Evolutionary conservation across 768 basidiomycete species (phyloP).

Genomic region (Pisolithus orientalis): DNA sequence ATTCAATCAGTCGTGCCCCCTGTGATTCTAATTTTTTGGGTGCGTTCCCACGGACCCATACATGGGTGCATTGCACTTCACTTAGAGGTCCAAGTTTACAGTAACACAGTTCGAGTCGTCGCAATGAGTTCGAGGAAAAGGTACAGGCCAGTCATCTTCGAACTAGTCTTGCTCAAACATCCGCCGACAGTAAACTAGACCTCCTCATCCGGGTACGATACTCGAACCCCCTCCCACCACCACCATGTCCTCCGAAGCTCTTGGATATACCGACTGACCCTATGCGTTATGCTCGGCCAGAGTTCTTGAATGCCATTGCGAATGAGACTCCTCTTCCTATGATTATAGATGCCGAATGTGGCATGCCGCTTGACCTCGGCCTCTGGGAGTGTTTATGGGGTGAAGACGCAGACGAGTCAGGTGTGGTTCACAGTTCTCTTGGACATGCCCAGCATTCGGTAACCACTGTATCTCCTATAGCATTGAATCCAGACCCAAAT

Average conservation of each 20-base stretch:
- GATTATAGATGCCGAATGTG: slow-evolving; percentile 95
- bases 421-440: slow-evolving; percentile 30
- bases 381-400: slow-evolving; percentile 81
- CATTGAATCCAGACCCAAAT: slow-evolving; percentile 59
- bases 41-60: too few relatives aligned
- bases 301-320: slow-evolving; percentile 76
- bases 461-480: slow-evolving; percentile 19
- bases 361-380: slow-evolving; percentile 91
- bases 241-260: slow-evolving; percentile 95
- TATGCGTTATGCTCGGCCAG: slow-evolving; percentile 79
- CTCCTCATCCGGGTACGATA: slow-evolving; percentile 91
- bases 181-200: slow-evolving; percentile 65
- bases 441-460: not conserved
- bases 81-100: too few relatives aligned
- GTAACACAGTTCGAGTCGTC: not conserved
- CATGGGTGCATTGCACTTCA: too few relatives aligned
- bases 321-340: slow-evolving; percentile 84
- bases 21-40: too few relatives aligned
- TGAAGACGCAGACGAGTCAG: slow-evolving; percentile 63
- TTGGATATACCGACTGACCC: slow-evolving; percentile 89
- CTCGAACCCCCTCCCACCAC: slow-evolving; percentile 88
- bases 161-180: not conserved
- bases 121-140: slow-evolving; percentile 55
- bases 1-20: too few relatives aligned
- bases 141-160: slow-evolving; percentile 18